Base-by-base conservation (phyloP, 2,329 filamentous ascomycete species). In the Monosporascus sp. region DNA sequence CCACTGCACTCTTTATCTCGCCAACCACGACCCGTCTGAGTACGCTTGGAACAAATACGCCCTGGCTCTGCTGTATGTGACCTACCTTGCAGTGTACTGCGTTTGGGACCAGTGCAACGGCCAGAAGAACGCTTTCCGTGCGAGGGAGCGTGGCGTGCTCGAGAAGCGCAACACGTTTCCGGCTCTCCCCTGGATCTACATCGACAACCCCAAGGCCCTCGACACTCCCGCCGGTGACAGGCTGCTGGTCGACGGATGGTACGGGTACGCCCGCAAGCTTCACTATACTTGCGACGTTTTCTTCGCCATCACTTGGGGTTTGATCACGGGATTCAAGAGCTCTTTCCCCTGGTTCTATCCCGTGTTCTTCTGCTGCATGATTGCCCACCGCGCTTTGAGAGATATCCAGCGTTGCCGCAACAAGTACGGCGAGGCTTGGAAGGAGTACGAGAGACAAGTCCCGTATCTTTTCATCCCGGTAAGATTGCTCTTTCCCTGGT, bases 321-420 rank as follows among this genome's bases (percentile, higher is more conserved):
- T 80, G 31, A 71, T 80, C 46, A 80, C 77, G 7, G 77, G 77
- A 1, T 79, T 80, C 54, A 66, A 72, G 44, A 90, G 86, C 66
- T 89, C 90, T 0, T 92, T 93, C 73, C 90, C 90, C 1, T 95
- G 90, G 89, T 94, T 95, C 72, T 93, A 95, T 68, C 87, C 89
- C 0, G 71, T 88, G 37, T 95, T 95, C 76, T 95, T 95, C 69
- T 76, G 78, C 19, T 73, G 73, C 61, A 93, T 93, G 89, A 93
- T 94, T 65, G 77, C 84, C 9, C 90, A 95, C 70, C 86, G 90
- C 55, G 87, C 89, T 5, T 76, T 76, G 59, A 80, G 90, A 56
- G 90, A 95, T 66, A 89, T 92, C 56, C 78, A 87, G 68, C 79
- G 85, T 59, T 95, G 90, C 72, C 80, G 82, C 52, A 77, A 77